Evolutionary conservation across 495 filamentous ascomycete genomes (phyloP).

Genomic region (Aspergillus campestris): DNA sequence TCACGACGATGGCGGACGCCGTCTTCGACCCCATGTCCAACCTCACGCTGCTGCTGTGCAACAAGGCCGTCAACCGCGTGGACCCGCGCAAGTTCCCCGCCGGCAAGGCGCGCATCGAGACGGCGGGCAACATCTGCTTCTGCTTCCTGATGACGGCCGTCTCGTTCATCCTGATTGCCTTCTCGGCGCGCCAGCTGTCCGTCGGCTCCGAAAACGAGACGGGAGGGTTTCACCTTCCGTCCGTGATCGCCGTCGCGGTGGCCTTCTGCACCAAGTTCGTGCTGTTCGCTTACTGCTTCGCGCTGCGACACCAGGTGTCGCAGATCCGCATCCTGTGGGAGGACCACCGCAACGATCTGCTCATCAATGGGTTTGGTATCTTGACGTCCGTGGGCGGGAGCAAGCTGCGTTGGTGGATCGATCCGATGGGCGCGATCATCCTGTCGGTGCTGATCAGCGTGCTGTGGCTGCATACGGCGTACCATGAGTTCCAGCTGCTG

Average conservation of each 20-base stretch:
- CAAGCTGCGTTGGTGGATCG: conserved; percentile 90
- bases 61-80: conserved; percentile 81
- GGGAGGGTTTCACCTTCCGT: conserved; percentile 69
- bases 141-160: conserved; percentile 95
- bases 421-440: conserved; percentile 84
- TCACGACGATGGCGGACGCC: conserved; percentile 96
- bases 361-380: conserved; percentile 87
- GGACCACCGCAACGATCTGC: conserved; percentile 82
- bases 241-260: conserved; percentile 76
- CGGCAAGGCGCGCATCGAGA: conserved; percentile 92
- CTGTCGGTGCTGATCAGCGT: conserved; percentile 65
- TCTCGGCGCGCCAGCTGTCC: conserved; percentile 64
- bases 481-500: conserved; percentile 80
- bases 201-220: conserved; percentile 30
- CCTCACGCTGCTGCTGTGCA: conserved; percentile 75
- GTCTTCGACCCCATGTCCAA: conserved; percentile 94
- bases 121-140: conserved; percentile 92
- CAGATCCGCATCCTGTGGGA: conserved; percentile 92
- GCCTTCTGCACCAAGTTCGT: conserved; percentile 77
- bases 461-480: conserved; percentile 81
- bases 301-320: conserved; percentile 76
- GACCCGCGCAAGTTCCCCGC: conserved; percentile 86
- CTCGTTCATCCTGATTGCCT: conserved; percentile 82
- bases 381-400: conserved; percentile 78
- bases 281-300: conserved; percentile 89